Conservation (phyloP, 1,284 basidiomycete species). For the Apiotrichum montevideense region DNA sequence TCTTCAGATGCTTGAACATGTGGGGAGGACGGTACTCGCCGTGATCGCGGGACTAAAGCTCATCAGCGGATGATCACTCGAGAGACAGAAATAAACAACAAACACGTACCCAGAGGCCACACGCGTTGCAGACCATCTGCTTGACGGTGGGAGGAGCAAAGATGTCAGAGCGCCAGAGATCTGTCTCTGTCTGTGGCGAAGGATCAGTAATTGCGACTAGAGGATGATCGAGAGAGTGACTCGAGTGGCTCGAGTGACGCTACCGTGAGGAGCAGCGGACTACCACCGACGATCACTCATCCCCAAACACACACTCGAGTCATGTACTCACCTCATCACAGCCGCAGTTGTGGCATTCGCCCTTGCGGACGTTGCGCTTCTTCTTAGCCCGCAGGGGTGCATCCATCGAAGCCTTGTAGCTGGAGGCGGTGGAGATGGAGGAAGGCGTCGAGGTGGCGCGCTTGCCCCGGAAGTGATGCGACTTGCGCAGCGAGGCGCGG, state of each 20-base stretch:
- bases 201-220: not conserved
- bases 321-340: constrained; percentile 9
- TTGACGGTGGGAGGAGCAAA: not conserved
- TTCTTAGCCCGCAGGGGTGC: constrained; percentile 1
- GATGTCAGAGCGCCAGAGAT: constrained; percentile 13
- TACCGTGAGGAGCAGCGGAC: no score
- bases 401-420: not conserved
- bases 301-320: constrained; percentile 1
- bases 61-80: not conserved
- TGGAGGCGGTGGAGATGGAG: not conserved
- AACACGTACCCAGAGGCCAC: constrained; percentile 17
- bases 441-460: not conserved
- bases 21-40: not conserved
- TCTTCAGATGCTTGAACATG: constrained; percentile 3
- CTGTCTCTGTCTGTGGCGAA: constrained; percentile 10
- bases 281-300: not conserved
- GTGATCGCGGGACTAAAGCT: not conserved
- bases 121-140: constrained; percentile 17
- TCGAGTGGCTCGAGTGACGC: no score
- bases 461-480: no score
- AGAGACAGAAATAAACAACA: not conserved
- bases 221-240: no score
- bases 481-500: no score
- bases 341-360: constrained; percentile 10
- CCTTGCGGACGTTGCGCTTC: constrained; percentile 6